Percentiles rank a stretch among this genome's conserved stretches.
Conservation (phyloP, 257 asterid genomes). For the Marsdenia floribunda region DNA sequence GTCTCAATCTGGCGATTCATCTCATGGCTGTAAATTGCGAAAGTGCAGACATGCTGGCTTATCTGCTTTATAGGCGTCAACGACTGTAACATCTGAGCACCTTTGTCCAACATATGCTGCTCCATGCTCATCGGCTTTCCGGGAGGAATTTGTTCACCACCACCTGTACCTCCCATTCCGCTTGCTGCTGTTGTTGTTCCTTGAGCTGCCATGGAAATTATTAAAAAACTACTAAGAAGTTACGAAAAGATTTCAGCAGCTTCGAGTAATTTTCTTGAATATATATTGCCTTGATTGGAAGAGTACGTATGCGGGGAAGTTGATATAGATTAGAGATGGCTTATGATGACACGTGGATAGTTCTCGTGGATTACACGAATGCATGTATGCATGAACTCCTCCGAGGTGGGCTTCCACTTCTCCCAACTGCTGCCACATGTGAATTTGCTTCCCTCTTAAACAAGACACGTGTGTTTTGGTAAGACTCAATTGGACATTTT, state of each 20-base stretch:
- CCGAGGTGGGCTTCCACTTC: neutral
- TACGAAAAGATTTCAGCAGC: neutral
- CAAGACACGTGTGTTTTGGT: neutral
- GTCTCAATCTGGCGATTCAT: constrained; percentile 66
- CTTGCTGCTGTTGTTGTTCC: too few relatives aligned
- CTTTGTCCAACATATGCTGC: constrained; percentile 42
- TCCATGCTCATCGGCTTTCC: constrained; percentile 49
- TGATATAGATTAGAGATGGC: neutral
- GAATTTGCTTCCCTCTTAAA: neutral
- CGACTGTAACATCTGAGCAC: constrained; percentile 55
- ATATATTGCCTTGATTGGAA: neutral
- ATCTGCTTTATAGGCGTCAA: constrained; percentile 51
- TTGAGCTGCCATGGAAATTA: neutral
- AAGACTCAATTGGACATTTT: neutral
- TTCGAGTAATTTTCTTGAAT: neutral
- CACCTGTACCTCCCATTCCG: neutral
- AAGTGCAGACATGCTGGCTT: constrained; percentile 56
- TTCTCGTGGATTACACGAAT: neutral
- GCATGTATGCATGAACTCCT: neutral
- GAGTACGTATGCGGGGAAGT: neutral
- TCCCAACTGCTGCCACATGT: neutral
- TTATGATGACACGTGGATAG: neutral
- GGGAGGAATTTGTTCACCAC: constrained; percentile 34
- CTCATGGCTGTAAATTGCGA: constrained; percentile 65
- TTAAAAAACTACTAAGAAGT: neutral